Evolutionary conservation across 2,329 filamentous ascomycete genomes (phyloP).

Genomic region (Ophiostoma piceae): DNA sequence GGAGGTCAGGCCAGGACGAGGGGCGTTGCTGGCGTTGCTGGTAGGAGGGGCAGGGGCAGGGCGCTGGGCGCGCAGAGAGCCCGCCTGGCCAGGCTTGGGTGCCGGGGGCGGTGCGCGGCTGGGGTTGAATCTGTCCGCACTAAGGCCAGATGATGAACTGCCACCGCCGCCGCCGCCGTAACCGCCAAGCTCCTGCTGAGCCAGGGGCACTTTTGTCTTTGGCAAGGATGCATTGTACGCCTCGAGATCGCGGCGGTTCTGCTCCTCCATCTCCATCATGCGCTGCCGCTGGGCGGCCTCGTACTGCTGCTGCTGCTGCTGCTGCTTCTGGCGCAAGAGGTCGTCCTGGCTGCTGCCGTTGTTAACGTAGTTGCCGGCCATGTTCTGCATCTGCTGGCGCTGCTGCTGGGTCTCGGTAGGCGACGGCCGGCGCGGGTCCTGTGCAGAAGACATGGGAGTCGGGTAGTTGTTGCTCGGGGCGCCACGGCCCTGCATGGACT

Average conservation of each 20-base stretch:
- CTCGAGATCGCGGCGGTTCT: conserved; percentile 69
- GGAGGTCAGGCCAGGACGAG: conserved; percentile 43
- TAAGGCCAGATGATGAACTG: conserved; percentile 38
- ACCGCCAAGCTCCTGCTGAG: conserved; percentile 84
- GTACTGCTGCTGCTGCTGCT: conserved; percentile 42
- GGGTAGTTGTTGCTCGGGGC: conserved; percentile 38
- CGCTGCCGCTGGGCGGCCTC: conserved; percentile 53
- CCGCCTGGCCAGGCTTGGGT: conserved; percentile 55
- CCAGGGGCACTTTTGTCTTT: conserved; percentile 70
- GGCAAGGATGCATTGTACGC: conserved; percentile 87
- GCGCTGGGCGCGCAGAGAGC: conserved; percentile 66
- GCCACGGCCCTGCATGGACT: conserved; percentile 40
- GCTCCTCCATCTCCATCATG: conserved; percentile 56
- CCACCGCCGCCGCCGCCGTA: conserved; percentile 54
- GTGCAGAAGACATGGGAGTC: conserved; percentile 27
- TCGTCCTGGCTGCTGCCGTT: conserved; percentile 50
- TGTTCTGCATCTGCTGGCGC: conserved; percentile 54
- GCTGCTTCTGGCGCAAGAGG: conserved; percentile 54
- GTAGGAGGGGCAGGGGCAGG: conserved; percentile 69
- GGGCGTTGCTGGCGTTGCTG: conserved; percentile 23
- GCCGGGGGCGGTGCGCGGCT: conserved; percentile 77
- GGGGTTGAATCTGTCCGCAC: conserved; percentile 70
- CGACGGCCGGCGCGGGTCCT: conserved; percentile 40
- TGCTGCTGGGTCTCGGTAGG: conserved; percentile 47
- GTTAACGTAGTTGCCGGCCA: conserved; percentile 50